Conservation (phyloP, 1,284 basidiomycete species). For the Apiotrichum gracile region DNA sequence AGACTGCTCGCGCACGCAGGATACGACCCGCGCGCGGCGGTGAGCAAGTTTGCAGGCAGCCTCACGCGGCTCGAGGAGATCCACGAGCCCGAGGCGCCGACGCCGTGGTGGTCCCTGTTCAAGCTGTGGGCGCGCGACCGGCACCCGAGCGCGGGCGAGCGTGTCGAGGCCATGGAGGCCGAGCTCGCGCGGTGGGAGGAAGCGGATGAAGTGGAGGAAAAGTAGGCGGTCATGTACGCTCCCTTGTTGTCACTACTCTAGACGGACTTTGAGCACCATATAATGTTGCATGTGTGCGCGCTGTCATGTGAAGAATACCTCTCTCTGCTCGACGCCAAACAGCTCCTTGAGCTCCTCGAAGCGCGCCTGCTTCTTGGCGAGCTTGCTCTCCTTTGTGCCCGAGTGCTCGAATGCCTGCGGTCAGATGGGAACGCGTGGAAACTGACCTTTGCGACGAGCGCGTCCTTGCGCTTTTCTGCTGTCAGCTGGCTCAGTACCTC, state of each 20-base stretch:
- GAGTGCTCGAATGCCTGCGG: slow-evolving; percentile 40
- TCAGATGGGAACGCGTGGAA: neutral
- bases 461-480: slow-evolving; percentile 41
- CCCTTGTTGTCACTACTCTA: too few species aligned
- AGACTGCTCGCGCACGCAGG: slow-evolving; percentile 80
- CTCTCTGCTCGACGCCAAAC: slow-evolving; percentile 24
- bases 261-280: too few species aligned
- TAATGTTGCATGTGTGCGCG: too few species aligned
- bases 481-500: neutral
- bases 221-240: neutral
- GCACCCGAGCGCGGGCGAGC: slow-evolving; percentile 61
- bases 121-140: slow-evolving; percentile 41
- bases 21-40: slow-evolving; percentile 61
- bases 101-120: slow-evolving; percentile 20
- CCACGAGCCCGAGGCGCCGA: neutral
- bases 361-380: slow-evolving; percentile 36
- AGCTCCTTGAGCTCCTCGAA: slow-evolving; percentile 42
- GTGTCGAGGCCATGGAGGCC: slow-evolving; percentile 55
- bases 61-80: slow-evolving; percentile 39
- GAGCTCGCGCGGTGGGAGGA: slow-evolving; percentile 61
- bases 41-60: slow-evolving; percentile 31
- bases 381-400: slow-evolving; percentile 24
- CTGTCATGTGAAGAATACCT: neutral
- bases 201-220: neutral
- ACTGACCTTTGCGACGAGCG: slow-evolving; percentile 33